Conservation (phyloP, 2,329 filamentous ascomycete genomes). For the Aureobasidium sp. region DNA sequence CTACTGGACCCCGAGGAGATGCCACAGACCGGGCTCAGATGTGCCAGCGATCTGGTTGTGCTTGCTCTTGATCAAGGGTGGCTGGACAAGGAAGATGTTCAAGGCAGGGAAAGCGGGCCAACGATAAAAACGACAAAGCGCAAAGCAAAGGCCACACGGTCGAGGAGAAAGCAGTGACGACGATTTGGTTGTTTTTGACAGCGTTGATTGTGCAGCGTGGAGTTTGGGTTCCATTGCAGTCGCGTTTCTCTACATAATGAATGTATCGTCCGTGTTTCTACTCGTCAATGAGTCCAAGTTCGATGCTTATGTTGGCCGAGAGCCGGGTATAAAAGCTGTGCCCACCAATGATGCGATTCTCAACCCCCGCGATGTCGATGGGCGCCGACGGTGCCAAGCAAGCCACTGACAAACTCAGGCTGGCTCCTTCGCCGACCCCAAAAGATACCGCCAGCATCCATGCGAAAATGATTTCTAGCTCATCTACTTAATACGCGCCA, state of each 20-base stretch:
- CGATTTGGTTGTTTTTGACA: background rate
- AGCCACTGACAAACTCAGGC: conserved; percentile 13
- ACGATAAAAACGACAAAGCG: conserved; percentile 8
- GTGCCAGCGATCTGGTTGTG: conserved; percentile 23
- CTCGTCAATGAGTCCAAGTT: background rate
- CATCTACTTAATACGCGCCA: conserved; percentile 9
- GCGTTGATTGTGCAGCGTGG: conserved; percentile 6
- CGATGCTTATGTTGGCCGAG: background rate
- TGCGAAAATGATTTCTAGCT: conserved; percentile 15
- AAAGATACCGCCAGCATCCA: conserved; percentile 13
- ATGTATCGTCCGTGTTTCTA: background rate
- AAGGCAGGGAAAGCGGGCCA: conserved; percentile 20
- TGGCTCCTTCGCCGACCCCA: conserved; percentile 11
- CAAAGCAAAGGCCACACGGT: conserved; percentile 13
- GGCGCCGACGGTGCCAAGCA: conserved; percentile 2
- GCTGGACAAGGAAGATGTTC: conserved; percentile 30
- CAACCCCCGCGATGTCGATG: background rate
- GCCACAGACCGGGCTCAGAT: conserved; percentile 14
- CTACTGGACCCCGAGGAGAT: conserved; percentile 35
- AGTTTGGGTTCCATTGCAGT: conserved; percentile 5
- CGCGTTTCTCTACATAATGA: background rate
- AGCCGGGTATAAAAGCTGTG: background rate
- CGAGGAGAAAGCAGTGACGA: conserved; percentile 2
- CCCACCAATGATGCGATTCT: background rate
- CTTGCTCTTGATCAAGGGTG: conserved; percentile 30